Evolutionary conservation across 1,139 yeast genomes (phyloP).

Genomic region (Fermentozyma sake): DNA sequence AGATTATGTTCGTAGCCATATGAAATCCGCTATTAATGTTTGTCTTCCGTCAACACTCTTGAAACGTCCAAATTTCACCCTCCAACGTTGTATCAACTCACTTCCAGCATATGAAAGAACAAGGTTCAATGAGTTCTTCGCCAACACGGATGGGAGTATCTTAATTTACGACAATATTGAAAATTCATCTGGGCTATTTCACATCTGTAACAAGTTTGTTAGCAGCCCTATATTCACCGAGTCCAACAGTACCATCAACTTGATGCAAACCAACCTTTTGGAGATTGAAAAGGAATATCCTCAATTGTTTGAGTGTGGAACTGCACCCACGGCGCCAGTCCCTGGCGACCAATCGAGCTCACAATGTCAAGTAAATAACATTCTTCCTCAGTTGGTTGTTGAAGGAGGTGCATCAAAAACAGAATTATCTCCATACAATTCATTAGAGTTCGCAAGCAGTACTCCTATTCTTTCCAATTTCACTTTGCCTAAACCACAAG

Average conservation of each 20-base stretch:
- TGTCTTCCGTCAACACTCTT: conserved; percentile 76
- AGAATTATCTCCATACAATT: conserved; percentile 4
- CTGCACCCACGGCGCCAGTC: conserved; percentile 1
- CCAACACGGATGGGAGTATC: conserved; percentile 10
- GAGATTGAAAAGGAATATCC: conserved; percentile 22
- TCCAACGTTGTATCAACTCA: conserved; percentile 54
- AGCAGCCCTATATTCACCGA: conserved; percentile 22
- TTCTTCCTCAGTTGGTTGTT: conserved; percentile 7
- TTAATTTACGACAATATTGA: conserved; percentile 29
- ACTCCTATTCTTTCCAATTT: conserved; percentile 30
- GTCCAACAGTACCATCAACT: conserved; percentile 24
- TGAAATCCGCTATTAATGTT: conserved; percentile 58
- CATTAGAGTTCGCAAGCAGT: conserved; percentile 10
- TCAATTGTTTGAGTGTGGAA: conserved; percentile 13
- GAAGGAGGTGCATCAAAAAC: conserved; percentile 4
- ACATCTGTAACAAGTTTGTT: conserved; percentile 48
- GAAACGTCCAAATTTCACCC: conserved; percentile 60
- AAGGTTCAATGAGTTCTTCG: conserved; percentile 17
- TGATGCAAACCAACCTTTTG: conserved; percentile 30
- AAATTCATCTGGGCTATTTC: conserved; percentile 36
- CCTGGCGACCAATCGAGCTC: conserved; percentile 1
- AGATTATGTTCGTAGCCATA: conserved; percentile 50
- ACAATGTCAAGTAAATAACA: conserved; percentile 4
- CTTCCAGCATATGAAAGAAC: conserved; percentile 43
- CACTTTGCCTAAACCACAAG: conserved; percentile 18